phyloP scores from a whole-genome alignment of 768 basidiomycete species.

The Termitomyces bulborhizus region DNA sequence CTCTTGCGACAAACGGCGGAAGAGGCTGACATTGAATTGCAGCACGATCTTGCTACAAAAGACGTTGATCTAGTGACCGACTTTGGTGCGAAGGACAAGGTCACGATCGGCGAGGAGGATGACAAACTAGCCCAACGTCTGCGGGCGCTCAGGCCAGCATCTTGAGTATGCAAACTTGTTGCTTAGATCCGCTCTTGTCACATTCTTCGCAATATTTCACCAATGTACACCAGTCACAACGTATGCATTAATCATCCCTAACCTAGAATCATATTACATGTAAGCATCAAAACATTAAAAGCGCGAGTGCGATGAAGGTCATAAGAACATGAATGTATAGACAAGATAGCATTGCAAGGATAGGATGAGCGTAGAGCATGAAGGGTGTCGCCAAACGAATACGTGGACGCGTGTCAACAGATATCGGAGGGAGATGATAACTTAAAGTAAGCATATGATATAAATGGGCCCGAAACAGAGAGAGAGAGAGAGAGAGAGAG shows the following conservation, averaged over 20 bases:
- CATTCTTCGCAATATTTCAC: neutral
- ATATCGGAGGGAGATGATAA: neutral
- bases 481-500: too few relatives aligned
- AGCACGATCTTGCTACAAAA: slow-evolving; percentile 78
- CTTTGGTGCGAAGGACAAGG: slow-evolving; percentile 40
- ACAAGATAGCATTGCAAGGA: slow-evolving; percentile 11
- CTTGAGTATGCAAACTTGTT: slow-evolving; percentile 25
- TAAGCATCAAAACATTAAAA: slow-evolving; percentile 10
- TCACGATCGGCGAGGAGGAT: slow-evolving; percentile 70
- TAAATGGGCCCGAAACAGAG: slow-evolving; percentile 2
- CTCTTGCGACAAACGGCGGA: slow-evolving; percentile 93
- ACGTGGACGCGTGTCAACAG: slow-evolving; percentile 4
- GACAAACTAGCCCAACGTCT: slow-evolving; percentile 78
- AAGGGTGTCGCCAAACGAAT: neutral
- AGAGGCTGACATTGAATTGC: slow-evolving; percentile 92
- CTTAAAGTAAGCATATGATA: slow-evolving; percentile 8
- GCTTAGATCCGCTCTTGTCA: neutral
- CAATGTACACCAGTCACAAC: slow-evolving; percentile 3
- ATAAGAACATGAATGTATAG: slow-evolving; percentile 4
- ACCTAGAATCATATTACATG: slow-evolving; percentile 11
- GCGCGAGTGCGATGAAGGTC: slow-evolving; percentile 6
- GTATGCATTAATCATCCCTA: slow-evolving; percentile 12
- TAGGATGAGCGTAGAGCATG: slow-evolving; percentile 1
- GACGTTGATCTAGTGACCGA: slow-evolving; percentile 57
- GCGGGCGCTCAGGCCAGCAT: slow-evolving; percentile 79